These are phyloP conservation scores for Tetracladium maxilliforme DNA, from an alignment of 2,329 filamentous ascomycete species.

Conservation along the genomic window DNA sequence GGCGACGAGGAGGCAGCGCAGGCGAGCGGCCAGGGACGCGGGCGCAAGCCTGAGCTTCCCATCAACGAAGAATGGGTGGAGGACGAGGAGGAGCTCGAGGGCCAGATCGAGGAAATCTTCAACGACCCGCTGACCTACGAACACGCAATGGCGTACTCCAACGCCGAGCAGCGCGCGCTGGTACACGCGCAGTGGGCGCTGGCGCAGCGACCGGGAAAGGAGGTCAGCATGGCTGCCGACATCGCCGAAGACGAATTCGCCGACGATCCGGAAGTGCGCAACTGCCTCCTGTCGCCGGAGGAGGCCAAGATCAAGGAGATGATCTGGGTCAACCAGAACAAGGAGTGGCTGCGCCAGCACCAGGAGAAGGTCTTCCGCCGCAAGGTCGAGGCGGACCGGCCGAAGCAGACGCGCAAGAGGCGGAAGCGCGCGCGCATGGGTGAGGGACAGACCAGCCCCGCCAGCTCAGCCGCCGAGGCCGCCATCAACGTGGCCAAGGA, in stretches of 20 bases:
- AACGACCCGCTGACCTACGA: constrained; percentile 41
- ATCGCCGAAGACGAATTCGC: constrained; percentile 75
- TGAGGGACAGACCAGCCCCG: constrained; percentile 50
- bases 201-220: constrained; percentile 26
- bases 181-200: constrained; percentile 37
- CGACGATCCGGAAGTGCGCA: constrained; percentile 74
- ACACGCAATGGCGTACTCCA: constrained; percentile 42
- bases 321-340: constrained; percentile 91
- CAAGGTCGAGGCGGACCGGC: constrained; percentile 40
- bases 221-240: constrained; percentile 43
- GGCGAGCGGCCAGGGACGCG: constrained; percentile 11
- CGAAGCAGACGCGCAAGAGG: constrained; percentile 41
- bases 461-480: constrained; percentile 54
- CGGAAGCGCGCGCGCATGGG: constrained; percentile 42
- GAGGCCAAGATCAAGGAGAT: constrained; percentile 76
- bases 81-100: constrained; percentile 44
- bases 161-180: constrained; percentile 37
- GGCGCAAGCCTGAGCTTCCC: constrained; percentile 27
- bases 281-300: constrained; percentile 58
- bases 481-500: constrained; percentile 53
- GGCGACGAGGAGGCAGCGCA: constrained; percentile 8
- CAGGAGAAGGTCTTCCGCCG: constrained; percentile 70
- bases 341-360: constrained; percentile 78
- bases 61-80: constrained; percentile 48
- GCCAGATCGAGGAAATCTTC: constrained; percentile 57